These are phyloP conservation scores for Diddensiella transvaalensis DNA, from an alignment of 805 yeast genomes.

Conservation along the genomic window DNA sequence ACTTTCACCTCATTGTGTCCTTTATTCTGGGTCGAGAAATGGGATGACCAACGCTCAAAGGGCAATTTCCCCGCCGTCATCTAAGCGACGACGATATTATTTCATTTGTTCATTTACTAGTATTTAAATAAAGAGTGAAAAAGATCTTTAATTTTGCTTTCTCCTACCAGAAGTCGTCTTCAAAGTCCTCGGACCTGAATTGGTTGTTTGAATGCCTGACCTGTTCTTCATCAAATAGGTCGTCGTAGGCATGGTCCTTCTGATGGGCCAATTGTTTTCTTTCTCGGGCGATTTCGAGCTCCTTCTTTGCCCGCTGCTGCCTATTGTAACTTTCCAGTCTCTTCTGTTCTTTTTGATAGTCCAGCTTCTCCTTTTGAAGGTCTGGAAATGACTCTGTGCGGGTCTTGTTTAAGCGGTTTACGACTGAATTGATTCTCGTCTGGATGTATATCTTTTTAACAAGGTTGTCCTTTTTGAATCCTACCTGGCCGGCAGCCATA, in stretches of 20 bases:
- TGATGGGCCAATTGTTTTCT: constrained; percentile 31
- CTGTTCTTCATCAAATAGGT: constrained; percentile 46
- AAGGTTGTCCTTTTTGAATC: constrained; percentile 56
- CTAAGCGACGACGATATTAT: constrained; percentile 8
- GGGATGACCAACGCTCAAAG: constrained; percentile 44
- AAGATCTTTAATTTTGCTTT: not conserved
- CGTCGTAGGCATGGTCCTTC: constrained; percentile 45
- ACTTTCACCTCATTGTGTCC: constrained; percentile 70
- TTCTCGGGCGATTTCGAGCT: constrained; percentile 35
- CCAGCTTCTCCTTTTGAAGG: constrained; percentile 39
- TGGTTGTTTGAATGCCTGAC: constrained; percentile 44
- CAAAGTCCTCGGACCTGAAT: constrained; percentile 49
- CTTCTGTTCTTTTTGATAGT: constrained; percentile 39
- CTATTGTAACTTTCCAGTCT: constrained; percentile 31
- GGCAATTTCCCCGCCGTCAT: constrained; percentile 50
- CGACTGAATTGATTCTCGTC: constrained; percentile 52
- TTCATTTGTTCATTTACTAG: constrained; percentile 6
- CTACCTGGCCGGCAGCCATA: constrained; percentile 78
- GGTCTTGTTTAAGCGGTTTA: constrained; percentile 64
- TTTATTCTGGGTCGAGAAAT: constrained; percentile 36
- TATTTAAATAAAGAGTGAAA: not conserved
- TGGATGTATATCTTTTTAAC: constrained; percentile 53
- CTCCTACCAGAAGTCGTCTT: constrained; percentile 51
- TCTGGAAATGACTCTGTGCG: constrained; percentile 53
- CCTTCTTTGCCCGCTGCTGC: constrained; percentile 39